These are phyloP conservation scores for Kitagawia praeruptora DNA, from an alignment of 129 eudicot species.

Conservation along the genomic window DNA sequence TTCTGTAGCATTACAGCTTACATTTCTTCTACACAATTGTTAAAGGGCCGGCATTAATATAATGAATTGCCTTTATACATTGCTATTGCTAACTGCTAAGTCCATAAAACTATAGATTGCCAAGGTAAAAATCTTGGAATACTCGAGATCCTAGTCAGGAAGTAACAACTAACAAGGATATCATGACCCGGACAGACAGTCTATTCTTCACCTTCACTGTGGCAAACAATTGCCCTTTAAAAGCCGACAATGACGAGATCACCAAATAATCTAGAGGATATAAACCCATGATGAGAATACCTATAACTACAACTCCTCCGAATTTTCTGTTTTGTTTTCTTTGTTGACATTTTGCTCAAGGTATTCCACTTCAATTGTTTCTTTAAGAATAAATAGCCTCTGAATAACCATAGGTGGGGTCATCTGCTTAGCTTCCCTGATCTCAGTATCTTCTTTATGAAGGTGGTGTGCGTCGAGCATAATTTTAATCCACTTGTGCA, in stretches of 20 bases:
- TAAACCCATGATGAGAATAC: slow-evolving; percentile 1
- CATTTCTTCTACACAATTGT: neutral
- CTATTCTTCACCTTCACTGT: neutral
- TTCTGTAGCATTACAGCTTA: neutral
- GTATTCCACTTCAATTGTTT: slow-evolving; percentile 90
- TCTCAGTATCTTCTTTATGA: slow-evolving; percentile 73
- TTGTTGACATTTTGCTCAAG: slow-evolving; percentile 37
- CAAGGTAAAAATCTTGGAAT: neutral
- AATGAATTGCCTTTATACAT: neutral
- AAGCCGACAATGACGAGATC: neutral
- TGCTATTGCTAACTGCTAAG: neutral
- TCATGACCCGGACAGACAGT: neutral
- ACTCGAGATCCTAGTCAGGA: neutral
- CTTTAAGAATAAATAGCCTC: slow-evolving; percentile 77
- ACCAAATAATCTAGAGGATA: neutral
- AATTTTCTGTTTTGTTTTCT: slow-evolving; percentile 15
- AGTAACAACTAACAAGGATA: neutral
- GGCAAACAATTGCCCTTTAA: neutral
- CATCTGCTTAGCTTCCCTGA: slow-evolving; percentile 83
- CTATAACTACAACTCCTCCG: slow-evolving; percentile 25
- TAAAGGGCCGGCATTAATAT: neutral
- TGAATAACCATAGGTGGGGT: slow-evolving; percentile 68
- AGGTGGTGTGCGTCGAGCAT: slow-evolving; percentile 85
- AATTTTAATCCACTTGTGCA: slow-evolving; percentile 86
- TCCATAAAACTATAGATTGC: neutral